Evolutionary conservation across 2,329 filamentous ascomycete genomes (phyloP).

Genomic region (Sphaerostilbella broomeana): DNA sequence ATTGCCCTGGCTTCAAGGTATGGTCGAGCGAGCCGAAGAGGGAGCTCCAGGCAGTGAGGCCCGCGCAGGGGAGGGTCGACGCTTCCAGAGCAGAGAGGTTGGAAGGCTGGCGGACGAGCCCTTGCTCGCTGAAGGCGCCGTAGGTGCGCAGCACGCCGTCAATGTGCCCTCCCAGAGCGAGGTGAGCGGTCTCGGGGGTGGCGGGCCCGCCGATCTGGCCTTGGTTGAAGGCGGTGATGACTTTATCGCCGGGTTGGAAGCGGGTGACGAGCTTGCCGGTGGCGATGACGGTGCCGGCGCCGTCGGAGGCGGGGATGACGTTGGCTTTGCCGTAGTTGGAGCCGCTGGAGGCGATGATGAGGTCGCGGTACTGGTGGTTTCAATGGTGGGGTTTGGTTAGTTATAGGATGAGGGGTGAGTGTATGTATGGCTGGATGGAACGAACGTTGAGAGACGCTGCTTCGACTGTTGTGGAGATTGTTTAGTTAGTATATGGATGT

Average conservation of each 20-base stretch:
- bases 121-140: conserved; percentile 60
- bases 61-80: conserved; percentile 54
- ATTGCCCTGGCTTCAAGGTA: conserved; percentile 45
- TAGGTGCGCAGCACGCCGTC: conserved; percentile 65
- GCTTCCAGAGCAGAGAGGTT: conserved; percentile 48
- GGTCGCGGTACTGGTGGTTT: conserved; percentile 44
- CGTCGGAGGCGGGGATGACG: conserved; percentile 46
- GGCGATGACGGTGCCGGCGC: conserved; percentile 46
- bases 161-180: conserved; percentile 60
- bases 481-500: neutral
- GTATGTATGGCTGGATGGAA: too few species aligned
- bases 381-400: conserved; percentile 3
- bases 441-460: conserved; percentile 45
- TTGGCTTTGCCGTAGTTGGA: conserved; percentile 42
- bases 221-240: conserved; percentile 57
- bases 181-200: conserved; percentile 28
- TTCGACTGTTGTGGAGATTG: conserved; percentile 29
- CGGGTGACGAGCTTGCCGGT: conserved; percentile 43
- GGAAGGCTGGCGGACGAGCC: conserved; percentile 56
- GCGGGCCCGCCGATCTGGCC: conserved; percentile 41
- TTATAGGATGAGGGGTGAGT: neutral
- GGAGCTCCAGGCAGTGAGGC: conserved; percentile 59
- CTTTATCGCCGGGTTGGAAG: conserved; percentile 47
- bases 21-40: conserved; percentile 48
- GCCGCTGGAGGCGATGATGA: conserved; percentile 44